Base-by-base conservation (phyloP, 2,329 filamentous ascomycete species). In the Venturia carpophila region DNA sequence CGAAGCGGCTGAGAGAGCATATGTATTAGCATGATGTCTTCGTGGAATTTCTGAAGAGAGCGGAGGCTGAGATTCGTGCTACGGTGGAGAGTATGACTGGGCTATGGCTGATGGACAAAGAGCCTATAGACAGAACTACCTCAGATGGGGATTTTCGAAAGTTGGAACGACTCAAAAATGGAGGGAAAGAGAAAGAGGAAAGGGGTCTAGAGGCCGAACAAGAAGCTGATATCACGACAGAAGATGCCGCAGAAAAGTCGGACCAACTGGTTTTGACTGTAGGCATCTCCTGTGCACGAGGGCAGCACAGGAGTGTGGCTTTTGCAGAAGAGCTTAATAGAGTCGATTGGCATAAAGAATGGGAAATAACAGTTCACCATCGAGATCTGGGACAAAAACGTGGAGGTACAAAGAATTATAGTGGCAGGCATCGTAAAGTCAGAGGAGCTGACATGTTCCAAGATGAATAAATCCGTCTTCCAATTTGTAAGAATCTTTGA, bases 221-320 rank as follows among this genome's bases (percentile, higher is more conserved):
- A 49, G 62, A 43, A 34, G 34, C 11, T 21, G 43, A 47, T 21
- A 21, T 7, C 9, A 21, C 19, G 43, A 47, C 5, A 17, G 13
- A 6, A 21, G 13, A 7, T 19, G 42, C 5, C 5, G 43, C 10
- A 11, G n/a, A 47, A 6, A 1, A 47, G 21, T 27, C 5, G 21
- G 13, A 56, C 30, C 52, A 9, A 37, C 5, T 56, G 24, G 30
- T 55, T 37, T 39, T 64, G 21, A 56, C 67, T 21, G 69, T 71
- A 15, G 68, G 69, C 63, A 69, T 68, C 65, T 70, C 69, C 60
- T 71, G 70, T 63, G 70, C 68, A n/a, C 67, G 69, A 13, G 70
- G 70, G 6, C 69, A 69, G 30, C 70, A 72, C 63, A 69, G 70
- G 34, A 69, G 67, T 13, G 69, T 71, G 2, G 70, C 70, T n/a